phyloP scores from a whole-genome alignment of 1,284 basidiomycete species.

The Pseudozyma flocculosa region DNA sequence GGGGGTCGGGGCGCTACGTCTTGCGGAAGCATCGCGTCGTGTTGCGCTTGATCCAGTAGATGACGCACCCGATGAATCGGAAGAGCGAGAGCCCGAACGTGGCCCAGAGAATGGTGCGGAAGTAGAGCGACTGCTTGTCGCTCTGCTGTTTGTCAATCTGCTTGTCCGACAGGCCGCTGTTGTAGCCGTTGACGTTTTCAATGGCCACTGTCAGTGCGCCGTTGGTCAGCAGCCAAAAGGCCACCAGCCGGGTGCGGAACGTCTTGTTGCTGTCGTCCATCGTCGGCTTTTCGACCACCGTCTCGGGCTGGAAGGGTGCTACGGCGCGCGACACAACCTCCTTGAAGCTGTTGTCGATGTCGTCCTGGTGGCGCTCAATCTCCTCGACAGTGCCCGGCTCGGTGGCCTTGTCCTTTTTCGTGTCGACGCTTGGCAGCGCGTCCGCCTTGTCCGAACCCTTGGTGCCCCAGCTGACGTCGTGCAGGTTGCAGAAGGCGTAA shows the following conservation, averaged over 20 bases:
- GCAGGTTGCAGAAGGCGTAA: constrained; percentile 78
- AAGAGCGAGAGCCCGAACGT: constrained; percentile 80
- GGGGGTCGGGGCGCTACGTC: constrained; percentile 15
- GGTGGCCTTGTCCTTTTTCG: constrained; percentile 69
- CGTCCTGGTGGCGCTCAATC: constrained; percentile 67
- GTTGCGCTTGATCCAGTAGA: constrained; percentile 53
- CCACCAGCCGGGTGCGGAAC: constrained; percentile 57
- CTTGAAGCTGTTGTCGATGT: constrained; percentile 90
- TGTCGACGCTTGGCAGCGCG: constrained; percentile 81
- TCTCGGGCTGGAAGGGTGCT: constrained; percentile 73
- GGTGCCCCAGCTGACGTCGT: constrained; percentile 78
- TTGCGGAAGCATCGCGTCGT: constrained; percentile 49
- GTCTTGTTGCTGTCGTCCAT: constrained; percentile 62
- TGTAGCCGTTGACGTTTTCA: constrained; percentile 77
- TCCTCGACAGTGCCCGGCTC: constrained; percentile 68
- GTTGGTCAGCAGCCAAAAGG: constrained; percentile 57
- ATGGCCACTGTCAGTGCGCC: constrained; percentile 73
- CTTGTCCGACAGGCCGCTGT: constrained; percentile 50
- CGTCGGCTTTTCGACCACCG: constrained; percentile 75
- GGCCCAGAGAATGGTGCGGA: constrained; percentile 77
- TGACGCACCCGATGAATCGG: constrained; percentile 65
- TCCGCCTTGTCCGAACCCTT: constrained; percentile 96
- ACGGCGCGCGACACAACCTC: constrained; percentile 89
- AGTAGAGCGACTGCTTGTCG: constrained; percentile 51
- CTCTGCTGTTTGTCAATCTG: constrained; percentile 62